Evolutionary conservation across 2,329 filamentous ascomycete genomes (phyloP).

Genomic region (Clarireedia homoeocarpa): DNA sequence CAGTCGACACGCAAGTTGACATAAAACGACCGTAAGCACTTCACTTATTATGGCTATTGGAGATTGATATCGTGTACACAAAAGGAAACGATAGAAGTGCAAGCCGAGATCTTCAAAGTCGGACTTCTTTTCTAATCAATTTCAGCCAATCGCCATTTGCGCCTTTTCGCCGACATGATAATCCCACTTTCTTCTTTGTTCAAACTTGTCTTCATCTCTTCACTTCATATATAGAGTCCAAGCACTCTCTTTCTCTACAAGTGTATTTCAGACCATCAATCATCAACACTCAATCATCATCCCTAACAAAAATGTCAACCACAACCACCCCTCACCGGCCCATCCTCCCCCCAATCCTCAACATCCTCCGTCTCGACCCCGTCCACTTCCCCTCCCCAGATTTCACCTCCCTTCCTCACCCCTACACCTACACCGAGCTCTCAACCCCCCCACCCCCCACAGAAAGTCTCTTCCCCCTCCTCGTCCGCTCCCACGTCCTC

Average conservation of each 20-base stretch:
- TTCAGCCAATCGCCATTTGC: too few species aligned
- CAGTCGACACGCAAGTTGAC: too few species aligned
- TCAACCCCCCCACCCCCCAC: constrained; percentile 14
- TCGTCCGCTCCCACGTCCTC: constrained; percentile 29
- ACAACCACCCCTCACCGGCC: background rate
- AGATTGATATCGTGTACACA: too few species aligned
- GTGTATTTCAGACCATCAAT: background rate
- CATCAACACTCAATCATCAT: background rate
- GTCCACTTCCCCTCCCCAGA: background rate
- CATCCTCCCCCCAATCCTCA: background rate
- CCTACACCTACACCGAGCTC: constrained; percentile 18
- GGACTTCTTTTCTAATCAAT: too few species aligned
- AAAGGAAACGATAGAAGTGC: too few species aligned
- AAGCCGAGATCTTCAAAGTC: too few species aligned
- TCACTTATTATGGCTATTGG: too few species aligned
- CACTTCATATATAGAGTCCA: too few species aligned
- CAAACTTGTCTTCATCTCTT: background rate
- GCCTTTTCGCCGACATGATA: background rate
- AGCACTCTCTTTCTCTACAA: background rate
- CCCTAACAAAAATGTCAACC: background rate
- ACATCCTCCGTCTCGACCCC: background rate
- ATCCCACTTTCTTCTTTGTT: background rate
- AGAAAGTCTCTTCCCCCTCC: constrained; percentile 24
- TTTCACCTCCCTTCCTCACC: constrained; percentile 12
- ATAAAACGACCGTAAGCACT: too few species aligned